These are phyloP conservation scores for Waltiozyma solani DNA, from an alignment of 1,139 yeast genomes.

Conservation along the genomic window DNA sequence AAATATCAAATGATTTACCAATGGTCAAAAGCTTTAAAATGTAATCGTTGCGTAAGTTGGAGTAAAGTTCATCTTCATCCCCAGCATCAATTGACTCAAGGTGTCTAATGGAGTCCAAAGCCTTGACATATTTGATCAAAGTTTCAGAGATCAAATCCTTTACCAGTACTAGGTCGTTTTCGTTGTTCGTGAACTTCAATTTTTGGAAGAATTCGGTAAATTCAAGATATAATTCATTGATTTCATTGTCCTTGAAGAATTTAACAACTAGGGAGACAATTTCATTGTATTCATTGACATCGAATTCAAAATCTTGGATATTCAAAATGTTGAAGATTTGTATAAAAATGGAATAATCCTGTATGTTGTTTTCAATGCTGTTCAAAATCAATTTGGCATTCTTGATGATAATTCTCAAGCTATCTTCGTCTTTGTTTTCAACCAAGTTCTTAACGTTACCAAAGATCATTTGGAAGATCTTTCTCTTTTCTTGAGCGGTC, in stretches of 20 bases:
- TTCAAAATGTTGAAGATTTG: constrained; percentile 11
- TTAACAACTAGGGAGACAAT: constrained; percentile 8
- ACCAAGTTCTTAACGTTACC: constrained; percentile 19
- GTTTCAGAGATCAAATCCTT: constrained; percentile 17
- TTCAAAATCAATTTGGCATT: constrained; percentile 7
- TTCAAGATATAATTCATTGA: constrained; percentile 7
- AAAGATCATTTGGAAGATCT: constrained; percentile 21
- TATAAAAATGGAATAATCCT: constrained; percentile 9
- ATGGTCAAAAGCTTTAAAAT: constrained; percentile 11
- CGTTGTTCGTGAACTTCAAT: constrained; percentile 6
- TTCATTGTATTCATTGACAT: constrained; percentile 5
- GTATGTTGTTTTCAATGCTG: constrained; percentile 9
- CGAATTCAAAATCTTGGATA: constrained; percentile 9
- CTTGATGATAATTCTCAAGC: constrained; percentile 8
- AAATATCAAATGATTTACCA: constrained; percentile 9
- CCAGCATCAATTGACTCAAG: constrained; percentile 4
- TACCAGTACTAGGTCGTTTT: constrained; percentile 6
- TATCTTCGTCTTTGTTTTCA: constrained; percentile 5
- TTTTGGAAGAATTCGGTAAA: constrained; percentile 11
- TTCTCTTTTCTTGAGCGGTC: constrained; percentile 8
- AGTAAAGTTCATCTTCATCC: constrained; percentile 1
- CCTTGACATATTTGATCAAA: constrained; percentile 11
- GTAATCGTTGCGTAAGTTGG: constrained; percentile 13
- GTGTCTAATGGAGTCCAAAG: constrained; percentile 4
- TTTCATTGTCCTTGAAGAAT: constrained; percentile 13